Evolutionary conservation across 2,329 filamentous ascomycete species (phyloP).

Genomic region (Didymella sp.): DNA sequence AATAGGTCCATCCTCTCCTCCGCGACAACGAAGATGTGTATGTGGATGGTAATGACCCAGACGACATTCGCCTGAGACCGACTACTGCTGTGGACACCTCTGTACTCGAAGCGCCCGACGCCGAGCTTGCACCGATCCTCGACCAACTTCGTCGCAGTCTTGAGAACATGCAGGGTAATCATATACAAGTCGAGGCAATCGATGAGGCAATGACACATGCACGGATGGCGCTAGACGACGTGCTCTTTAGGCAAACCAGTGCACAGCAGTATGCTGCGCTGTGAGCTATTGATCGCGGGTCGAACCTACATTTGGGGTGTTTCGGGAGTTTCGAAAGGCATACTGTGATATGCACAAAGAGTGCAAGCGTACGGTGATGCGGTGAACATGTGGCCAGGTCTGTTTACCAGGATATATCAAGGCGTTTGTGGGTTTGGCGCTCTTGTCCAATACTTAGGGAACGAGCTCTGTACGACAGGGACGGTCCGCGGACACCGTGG

Average conservation of each 20-base stretch:
- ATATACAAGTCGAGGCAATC: conserved; percentile 47
- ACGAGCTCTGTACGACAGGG: conserved; percentile 17
- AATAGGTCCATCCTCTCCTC: conserved; percentile 47
- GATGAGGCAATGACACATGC: conserved; percentile 40
- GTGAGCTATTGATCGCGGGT: conserved; percentile 42
- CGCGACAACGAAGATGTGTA: conserved; percentile 24
- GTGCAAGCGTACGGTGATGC: conserved; percentile 6
- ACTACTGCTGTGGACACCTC: conserved; percentile 25
- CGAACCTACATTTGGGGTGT: conserved; percentile 27
- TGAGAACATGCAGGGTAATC: conserved; percentile 49
- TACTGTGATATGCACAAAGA: conserved; percentile 31
- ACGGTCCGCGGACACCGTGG: conserved; percentile 16
- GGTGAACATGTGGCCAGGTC: conserved; percentile 28
- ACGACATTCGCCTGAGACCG: conserved; percentile 41
- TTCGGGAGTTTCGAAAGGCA: conserved; percentile 24
- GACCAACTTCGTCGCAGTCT: conserved; percentile 49
- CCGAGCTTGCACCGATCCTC: conserved; percentile 44
- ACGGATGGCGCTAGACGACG: conserved; percentile 44
- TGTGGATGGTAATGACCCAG: conserved; percentile 36
- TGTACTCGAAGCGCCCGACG: conserved; percentile 40
- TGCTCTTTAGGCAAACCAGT: conserved; percentile 43
- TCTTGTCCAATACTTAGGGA: conserved; percentile 31
- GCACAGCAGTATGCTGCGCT: conserved; percentile 43
- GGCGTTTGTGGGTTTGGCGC: conserved; percentile 28
- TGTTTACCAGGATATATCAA: conserved; percentile 23